Base-by-base conservation (phyloP, 2,329 filamentous ascomycete genomes). In the Pseudopyricularia javanii region DNA sequence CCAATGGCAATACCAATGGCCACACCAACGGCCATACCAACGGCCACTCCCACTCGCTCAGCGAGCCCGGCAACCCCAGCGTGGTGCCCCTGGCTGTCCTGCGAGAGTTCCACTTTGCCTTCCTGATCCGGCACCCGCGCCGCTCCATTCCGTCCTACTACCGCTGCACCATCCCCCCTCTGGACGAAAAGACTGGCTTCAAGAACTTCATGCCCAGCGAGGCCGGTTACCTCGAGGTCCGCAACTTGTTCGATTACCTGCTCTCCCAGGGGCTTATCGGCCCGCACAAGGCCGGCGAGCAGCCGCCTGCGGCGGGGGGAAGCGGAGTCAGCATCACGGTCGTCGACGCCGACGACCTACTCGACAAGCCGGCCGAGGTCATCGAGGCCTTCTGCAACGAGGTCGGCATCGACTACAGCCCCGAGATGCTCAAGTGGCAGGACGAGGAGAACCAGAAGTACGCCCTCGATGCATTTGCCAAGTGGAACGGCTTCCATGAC, bases 401-500 rank as follows among this genome's bases (percentile, higher is more conserved):
- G 59, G 87, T 90, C 14, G 89, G 85, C 26, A 75, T 96, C 55
- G 78, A 86, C 15, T 98, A 85, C 67, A 72, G 73, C 47, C 79
- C 82, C 0, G 73, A 79, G 14, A 95, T 97, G 91, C 74, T 98
- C 56, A 75, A 78, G 54, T 97, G 93, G 93, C 80, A 86, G 56
- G 82, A 84, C 28, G 82, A 85, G 51, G 84, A 86, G 58, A 83
- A 85, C 60, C 82, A 89, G 59, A 60, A 70, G 51, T 73, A 79
- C 56, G 91, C 91, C 3, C 75, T 78, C 59, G 76, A 81, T 57
- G 83, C 83, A 17, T 97, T 97, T 70, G 89, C 91, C 70, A 97
- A 98, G 73, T 97, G 93, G 93, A 86, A 83, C 59, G 93, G 93
- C 11, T 97, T 95, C 72, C 93, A 97, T 67, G 87, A 97, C 60